phyloP scores from a whole-genome alignment of 83 land plant species.

The Picea mariana region DNA sequence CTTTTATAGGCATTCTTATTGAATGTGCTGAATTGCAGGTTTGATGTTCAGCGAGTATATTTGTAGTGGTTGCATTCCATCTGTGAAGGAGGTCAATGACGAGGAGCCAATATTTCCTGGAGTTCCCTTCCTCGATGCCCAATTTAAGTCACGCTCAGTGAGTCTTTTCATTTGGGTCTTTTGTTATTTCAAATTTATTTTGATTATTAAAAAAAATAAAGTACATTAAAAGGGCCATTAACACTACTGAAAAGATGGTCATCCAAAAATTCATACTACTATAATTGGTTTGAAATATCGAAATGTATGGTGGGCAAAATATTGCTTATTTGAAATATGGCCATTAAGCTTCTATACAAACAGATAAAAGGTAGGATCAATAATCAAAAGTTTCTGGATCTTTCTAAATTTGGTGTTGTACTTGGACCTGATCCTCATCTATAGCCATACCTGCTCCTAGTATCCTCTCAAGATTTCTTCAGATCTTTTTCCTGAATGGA shows the following conservation, averaged over 20 bases:
- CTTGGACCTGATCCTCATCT: no score
- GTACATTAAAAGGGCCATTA: neutral
- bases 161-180: neutral
- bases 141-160: neutral
- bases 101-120: slow-evolving; percentile 88
- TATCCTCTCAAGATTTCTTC: no score
- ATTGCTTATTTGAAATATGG: neutral
- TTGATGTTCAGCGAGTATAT: slow-evolving; percentile 88
- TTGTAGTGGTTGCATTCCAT: slow-evolving; percentile 71
- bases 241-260: slow-evolving; percentile 4
- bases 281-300: no score
- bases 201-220: neutral
- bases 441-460: no score
- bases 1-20: neutral
- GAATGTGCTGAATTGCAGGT: slow-evolving; percentile 45
- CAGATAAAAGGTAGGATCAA: neutral
- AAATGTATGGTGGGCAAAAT: no score
- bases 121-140: slow-evolving; percentile 18
- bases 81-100: slow-evolving; percentile 84
- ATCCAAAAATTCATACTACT: neutral
- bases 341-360: neutral
- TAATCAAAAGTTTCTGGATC: neutral
- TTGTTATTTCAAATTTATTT: neutral
- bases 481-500: no score
- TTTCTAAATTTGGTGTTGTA: no score